Percentiles rank a stretch among this genome's conserved stretches.
These are phyloP conservation scores for Beauveria sp. DNA, from an alignment of 2,329 filamentous ascomycete species.

Conservation along the genomic window DNA sequence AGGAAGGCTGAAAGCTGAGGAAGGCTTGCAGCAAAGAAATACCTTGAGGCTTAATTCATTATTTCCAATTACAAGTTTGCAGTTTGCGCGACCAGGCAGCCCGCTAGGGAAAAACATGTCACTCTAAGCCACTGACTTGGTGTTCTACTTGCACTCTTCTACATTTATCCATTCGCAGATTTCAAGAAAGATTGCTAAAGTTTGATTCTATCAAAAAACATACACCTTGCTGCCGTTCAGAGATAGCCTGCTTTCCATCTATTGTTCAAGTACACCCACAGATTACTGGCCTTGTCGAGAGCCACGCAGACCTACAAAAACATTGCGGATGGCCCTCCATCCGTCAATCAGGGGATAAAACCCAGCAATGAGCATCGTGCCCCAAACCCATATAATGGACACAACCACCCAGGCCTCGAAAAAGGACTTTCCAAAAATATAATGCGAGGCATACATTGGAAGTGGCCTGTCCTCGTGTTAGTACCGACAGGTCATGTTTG, in stretches of 20 bases:
- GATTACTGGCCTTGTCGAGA: not conserved
- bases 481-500: not conserved
- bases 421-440: slow-evolving; percentile 40
- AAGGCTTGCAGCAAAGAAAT: not conserved
- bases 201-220: too few relatives aligned
- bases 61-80: too few relatives aligned
- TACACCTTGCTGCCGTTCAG: too few relatives aligned
- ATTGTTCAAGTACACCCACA: not conserved
- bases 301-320: slow-evolving; percentile 1
- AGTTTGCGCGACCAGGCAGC: too few relatives aligned
- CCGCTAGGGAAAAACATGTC: too few relatives aligned
- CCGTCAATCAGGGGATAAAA: slow-evolving; percentile 44
- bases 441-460: slow-evolving; percentile 45
- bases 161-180: too few relatives aligned
- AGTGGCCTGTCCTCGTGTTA: slow-evolving; percentile 28
- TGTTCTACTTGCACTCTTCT: too few relatives aligned
- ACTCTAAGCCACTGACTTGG: too few relatives aligned
- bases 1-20: not conserved
- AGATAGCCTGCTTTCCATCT: too few relatives aligned
- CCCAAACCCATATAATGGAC: slow-evolving; percentile 45
- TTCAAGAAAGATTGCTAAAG: too few relatives aligned
- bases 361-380: slow-evolving; percentile 38
- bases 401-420: slow-evolving; percentile 43
- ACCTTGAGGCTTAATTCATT: too few relatives aligned
- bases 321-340: slow-evolving; percentile 22